Conservation (phyloP, 2,329 filamentous ascomycete genomes). For the Chrysoporthe deuterocubensis region DNA sequence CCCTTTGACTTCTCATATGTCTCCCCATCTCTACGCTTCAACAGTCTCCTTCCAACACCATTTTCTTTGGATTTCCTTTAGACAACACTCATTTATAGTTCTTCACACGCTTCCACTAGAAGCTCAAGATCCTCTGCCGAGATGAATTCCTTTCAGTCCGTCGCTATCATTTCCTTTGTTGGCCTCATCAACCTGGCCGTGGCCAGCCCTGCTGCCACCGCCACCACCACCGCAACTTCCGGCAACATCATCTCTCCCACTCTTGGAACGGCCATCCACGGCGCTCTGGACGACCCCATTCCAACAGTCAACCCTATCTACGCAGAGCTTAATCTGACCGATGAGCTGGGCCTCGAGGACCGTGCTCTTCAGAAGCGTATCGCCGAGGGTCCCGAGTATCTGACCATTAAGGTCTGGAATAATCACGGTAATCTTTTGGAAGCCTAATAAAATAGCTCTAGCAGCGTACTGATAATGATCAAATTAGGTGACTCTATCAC, state of each 20-base stretch:
- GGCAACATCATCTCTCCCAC: conserved; percentile 4
- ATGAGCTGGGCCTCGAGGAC: neutral
- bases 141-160: neutral
- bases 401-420: conserved; percentile 18
- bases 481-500: conserved; percentile 22
- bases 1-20: neutral
- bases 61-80: neutral
- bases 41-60: neutral
- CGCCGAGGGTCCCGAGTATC: neutral
- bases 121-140: neutral
- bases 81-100: neutral
- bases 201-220: neutral
- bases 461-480: neutral
- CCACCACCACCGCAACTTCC: neutral
- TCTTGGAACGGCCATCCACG: conserved; percentile 7
- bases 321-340: neutral
- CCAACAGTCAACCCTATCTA: conserved; percentile 7
- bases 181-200: neutral
- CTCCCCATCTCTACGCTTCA: neutral
- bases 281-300: conserved; percentile 4
- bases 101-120: neutral
- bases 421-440: neutral
- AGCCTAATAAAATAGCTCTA: neutral
- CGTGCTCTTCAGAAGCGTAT: neutral
- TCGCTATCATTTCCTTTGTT: neutral